A percentile compares a stretch with the other conserved stretches of the same genome.
These are phyloP conservation scores for Tolypocladium sp. DNA, from an alignment of 2,329 filamentous ascomycete species.

Conservation along the genomic window DNA sequence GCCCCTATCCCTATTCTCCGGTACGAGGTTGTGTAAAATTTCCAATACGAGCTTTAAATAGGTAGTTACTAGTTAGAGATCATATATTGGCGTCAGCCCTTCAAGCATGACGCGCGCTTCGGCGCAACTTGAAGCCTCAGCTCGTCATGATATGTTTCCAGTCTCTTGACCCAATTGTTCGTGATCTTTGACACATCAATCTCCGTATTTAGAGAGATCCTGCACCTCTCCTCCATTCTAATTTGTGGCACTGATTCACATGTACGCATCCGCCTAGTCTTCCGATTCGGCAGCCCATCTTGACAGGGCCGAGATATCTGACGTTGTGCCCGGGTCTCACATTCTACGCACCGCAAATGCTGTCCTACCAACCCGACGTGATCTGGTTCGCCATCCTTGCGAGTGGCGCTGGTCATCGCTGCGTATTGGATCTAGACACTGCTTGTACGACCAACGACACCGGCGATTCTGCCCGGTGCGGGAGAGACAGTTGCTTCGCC, in stretches of 20 bases:
- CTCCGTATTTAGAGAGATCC: background rate
- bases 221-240: background rate
- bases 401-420: constrained; percentile 7
- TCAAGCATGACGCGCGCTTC: too few species aligned
- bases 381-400: constrained; percentile 10
- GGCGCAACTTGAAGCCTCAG: too few species aligned
- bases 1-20: too few species aligned
- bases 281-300: background rate
- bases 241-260: background rate
- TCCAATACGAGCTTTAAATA: too few species aligned
- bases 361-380: background rate
- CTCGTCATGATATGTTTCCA: too few species aligned
- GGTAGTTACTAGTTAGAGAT: too few species aligned
- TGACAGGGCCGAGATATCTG: background rate
- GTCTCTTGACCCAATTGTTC: background rate
- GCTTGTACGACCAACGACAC: background rate
- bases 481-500: background rate
- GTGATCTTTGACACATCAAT: background rate
- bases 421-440: background rate
- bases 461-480: background rate
- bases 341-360: background rate
- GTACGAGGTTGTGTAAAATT: too few species aligned
- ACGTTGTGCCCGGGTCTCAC: background rate
- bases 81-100: too few species aligned
- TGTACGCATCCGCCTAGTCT: background rate